Base-by-base conservation (phyloP, 306 rosid species). In the Arachis stenosperma region DNA sequence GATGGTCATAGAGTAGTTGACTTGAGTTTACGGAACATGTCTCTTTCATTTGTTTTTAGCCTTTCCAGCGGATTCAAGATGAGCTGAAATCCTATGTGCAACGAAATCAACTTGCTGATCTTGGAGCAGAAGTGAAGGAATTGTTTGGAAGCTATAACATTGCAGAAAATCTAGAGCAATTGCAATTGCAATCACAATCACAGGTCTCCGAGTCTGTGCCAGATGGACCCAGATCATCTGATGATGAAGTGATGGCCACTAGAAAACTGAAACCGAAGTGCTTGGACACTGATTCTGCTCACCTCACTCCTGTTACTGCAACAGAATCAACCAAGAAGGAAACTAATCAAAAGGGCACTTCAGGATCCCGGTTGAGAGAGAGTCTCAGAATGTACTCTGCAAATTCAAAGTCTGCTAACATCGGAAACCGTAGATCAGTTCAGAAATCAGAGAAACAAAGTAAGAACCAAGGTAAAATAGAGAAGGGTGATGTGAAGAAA, bases 171-270 rank as follows among this genome's bases (percentile, higher is more conserved):
- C 22, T 7, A 8, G 89, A 82, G 87, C 90, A 83, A 33, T 33
- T 33, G 87, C 90, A 83, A 33, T 33, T 33, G 37, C 37, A 33
- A 81, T 4, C 85, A 60, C 93, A 81, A 14, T 48, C 54, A 83
- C 57, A 52, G 57, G 84, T 82, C 55, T 88, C 96, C 6, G 91
- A 89, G 82, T 76, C 84, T 56, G 72, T 82, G 37, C 92, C 86
- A 40, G 90, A 86, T 77, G 91, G 84, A 62, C 77, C 84, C 50
- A 81, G 84, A 55, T 89, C 96, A 68, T 86, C 93, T 50, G 96
- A 86, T 76, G 97, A 89, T 64, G 97, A 88, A 51, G 84, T 83
- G 41, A 70, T 78, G 69, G 86, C 67, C 53, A 48, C 76, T 70
- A 79, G 75, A 73, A 85, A 85, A 67, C 82, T 81, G 69, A 88